phyloP scores from a whole-genome alignment of 768 basidiomycete genomes.

The Zangia roseola region DNA sequence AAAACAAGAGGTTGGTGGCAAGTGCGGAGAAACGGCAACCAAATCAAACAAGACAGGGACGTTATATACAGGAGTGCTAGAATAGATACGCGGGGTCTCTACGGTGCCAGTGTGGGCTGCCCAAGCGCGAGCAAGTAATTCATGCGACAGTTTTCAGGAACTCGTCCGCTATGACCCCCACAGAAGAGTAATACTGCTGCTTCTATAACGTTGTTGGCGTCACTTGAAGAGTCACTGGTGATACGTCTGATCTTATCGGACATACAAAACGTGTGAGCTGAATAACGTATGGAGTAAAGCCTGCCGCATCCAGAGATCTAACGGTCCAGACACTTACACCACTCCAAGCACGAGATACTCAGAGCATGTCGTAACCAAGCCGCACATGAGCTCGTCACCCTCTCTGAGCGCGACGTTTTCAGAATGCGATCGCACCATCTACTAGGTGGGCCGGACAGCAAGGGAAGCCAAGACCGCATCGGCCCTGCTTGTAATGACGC shows the following conservation, averaged over 20 bases:
- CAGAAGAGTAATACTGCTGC: slow-evolving; percentile 22
- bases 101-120: slow-evolving; percentile 21
- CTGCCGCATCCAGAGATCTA: not conserved
- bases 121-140: slow-evolving; percentile 14
- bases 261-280: slow-evolving; percentile 15
- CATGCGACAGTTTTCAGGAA: slow-evolving; percentile 23
- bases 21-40: not conserved
- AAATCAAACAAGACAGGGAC: too few relatives aligned
- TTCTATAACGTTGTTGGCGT: slow-evolving; percentile 27
- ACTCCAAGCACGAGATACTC: slow-evolving; percentile 11
- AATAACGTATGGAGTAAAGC: slow-evolving; percentile 3
- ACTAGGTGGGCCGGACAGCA: not conserved
- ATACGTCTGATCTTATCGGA: slow-evolving; percentile 15
- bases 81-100: slow-evolving; percentile 29
- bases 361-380: slow-evolving; percentile 10
- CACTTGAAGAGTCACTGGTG: slow-evolving; percentile 25
- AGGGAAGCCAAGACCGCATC: not conserved
- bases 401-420: slow-evolving; percentile 3
- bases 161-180: slow-evolving; percentile 8
- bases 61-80: slow-evolving; percentile 18
- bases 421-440: not conserved
- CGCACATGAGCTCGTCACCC: not conserved
- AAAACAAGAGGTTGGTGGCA: not conserved
- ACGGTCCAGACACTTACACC: too few relatives aligned
- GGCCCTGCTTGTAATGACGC: slow-evolving; percentile 18